A percentile compares a stretch with the other conserved stretches of the same genome.
Conservation (phyloP, 345 rosid species). For the Sisymbrium irio region DNA sequence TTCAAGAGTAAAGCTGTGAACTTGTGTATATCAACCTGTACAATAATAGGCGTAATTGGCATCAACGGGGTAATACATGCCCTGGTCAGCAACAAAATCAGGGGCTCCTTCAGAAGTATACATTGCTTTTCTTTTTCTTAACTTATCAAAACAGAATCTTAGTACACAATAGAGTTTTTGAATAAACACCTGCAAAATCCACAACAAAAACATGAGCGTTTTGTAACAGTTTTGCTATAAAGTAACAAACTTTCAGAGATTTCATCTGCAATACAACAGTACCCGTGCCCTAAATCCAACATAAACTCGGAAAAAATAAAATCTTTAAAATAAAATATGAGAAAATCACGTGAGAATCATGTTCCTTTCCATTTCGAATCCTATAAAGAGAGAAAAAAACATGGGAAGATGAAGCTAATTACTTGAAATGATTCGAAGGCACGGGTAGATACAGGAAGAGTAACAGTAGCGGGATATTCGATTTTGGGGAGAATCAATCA, state of each 20-base stretch:
- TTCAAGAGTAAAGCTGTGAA: no score
- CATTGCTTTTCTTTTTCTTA: slow-evolving; percentile 44
- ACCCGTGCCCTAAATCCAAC: neutral
- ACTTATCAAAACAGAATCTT: slow-evolving; percentile 43
- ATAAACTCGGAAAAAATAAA: neutral
- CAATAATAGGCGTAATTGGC: slow-evolving; percentile 80
- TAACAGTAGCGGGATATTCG: neutral
- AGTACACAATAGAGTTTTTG: slow-evolving; percentile 44
- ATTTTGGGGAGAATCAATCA: slow-evolving; percentile 34
- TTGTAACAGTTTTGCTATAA: neutral
- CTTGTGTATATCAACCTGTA: no score
- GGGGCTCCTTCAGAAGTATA: slow-evolving; percentile 69
- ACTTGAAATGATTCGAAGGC: neutral
- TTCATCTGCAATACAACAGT: neutral
- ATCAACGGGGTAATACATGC: slow-evolving; percentile 71
- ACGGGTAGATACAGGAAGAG: neutral
- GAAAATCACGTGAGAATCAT: neutral
- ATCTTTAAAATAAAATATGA: neutral
- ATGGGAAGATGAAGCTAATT: neutral
- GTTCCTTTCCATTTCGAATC: neutral
- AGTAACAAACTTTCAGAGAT: neutral
- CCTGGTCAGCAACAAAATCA: slow-evolving; percentile 69
- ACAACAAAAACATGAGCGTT: neutral
- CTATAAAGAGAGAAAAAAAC: neutral
- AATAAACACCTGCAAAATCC: slow-evolving; percentile 48